Evolutionary conservation across 148 eudicot genomes (phyloP).

Genomic region (Spergularia marina): DNA sequence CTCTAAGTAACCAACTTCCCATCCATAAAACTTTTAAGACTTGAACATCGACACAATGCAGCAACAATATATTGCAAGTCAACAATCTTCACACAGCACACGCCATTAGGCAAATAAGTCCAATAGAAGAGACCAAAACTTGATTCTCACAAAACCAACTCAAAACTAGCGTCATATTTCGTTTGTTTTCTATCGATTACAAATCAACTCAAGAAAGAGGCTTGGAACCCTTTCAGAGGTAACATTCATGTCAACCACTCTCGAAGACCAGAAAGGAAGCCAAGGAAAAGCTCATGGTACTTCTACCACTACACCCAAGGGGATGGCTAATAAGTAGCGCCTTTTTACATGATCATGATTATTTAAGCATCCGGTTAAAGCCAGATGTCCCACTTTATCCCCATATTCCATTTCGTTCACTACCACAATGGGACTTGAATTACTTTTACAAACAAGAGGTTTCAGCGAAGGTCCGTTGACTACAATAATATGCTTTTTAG

Average conservation of each 20-base stretch:
- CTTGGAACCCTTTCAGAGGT: background rate
- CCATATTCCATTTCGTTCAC: background rate
- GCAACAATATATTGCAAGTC: background rate
- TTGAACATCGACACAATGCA: no score
- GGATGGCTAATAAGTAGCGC: no score
- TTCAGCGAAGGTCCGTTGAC: background rate
- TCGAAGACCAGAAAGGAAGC: background rate
- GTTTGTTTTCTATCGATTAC: no score
- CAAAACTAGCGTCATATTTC: no score
- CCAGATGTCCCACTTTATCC: background rate
- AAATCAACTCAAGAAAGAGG: no score
- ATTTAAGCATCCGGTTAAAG: background rate
- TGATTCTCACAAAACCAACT: no score
- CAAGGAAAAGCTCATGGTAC: background rate
- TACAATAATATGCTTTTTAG: background rate
- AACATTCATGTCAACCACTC: background rate
- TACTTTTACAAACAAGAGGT: background rate
- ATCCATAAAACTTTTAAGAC: background rate
- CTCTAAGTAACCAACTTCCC: background rate
- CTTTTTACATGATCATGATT: no score
- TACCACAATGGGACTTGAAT: background rate
- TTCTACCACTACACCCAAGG: background rate
- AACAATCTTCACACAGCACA: background rate
- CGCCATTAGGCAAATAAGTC: background rate
- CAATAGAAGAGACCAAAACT: no score